Evolutionary conservation across 768 basidiomycete species (phyloP), one percentile per base, ranked within the genome.

Genomic region (Naganishia onofrii): DNA sequence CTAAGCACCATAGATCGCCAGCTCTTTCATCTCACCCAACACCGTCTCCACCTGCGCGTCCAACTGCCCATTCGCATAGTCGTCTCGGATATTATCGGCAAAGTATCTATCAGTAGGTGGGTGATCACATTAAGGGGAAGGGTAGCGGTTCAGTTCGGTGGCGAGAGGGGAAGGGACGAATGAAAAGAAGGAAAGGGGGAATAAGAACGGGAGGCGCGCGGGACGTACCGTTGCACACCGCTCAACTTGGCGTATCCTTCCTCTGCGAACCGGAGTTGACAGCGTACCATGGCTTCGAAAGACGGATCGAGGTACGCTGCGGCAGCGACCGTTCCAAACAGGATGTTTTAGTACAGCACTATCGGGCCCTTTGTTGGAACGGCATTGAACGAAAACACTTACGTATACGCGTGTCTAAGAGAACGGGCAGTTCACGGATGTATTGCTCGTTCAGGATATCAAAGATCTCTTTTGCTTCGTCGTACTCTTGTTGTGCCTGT

Each of bases 11-110:
- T 91, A 96, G 76, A 99, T 99, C 7, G 91, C 91, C 63, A 98
- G 82, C 76, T 95, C 93, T 78, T 88, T 88, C 93, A 99, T 98
- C 82, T 98, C 93, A 76, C 93, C 91, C 56, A 99, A 83, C n/a
- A 93, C 91, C 19, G 88, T 89, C 81, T 98, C 96, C n/a, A 98
- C 93, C 85, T 98, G 94, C 48, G 91, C 89, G 80, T 99, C 96
- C 64, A 99, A 84, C 81, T 93, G 91, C 8, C 96, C 96, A 54
- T 92, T 91, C 42, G 96, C 95, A 76, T 99, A 99, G 75, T 98
- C 96, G 74, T 99, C 95, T 71, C 94, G 86, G 48, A 95, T 91
- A 72, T 83, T 88, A 58, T 96, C 92, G 2, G 87, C 85, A 76
- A 97, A 97, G 82, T 93, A 95, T 71, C 92, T 93, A 64, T 6